Conservation (phyloP, 306 rosid genomes). For the Pyrus betulifolia region DNA sequence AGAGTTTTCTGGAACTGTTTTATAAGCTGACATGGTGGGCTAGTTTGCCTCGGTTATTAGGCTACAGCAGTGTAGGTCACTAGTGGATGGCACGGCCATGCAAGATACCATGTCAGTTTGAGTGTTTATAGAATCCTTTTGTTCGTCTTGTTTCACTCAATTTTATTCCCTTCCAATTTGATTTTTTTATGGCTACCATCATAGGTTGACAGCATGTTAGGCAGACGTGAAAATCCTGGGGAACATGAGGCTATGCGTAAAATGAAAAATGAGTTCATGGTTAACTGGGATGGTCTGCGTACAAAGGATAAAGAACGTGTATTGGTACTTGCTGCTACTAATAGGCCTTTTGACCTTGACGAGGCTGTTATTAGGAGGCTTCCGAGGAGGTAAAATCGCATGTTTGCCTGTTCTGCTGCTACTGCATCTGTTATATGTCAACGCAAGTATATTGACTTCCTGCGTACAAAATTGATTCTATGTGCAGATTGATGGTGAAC, state of each 20-base stretch:
- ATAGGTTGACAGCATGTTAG: slow-evolving; percentile 97
- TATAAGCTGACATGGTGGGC: not conserved
- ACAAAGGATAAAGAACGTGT: slow-evolving; percentile 92
- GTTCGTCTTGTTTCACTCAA: not conserved
- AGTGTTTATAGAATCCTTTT: not conserved
- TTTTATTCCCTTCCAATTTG: not conserved
- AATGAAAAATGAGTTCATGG: slow-evolving; percentile 99
- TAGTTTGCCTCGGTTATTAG: too few relatives aligned
- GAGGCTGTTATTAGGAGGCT: slow-evolving; percentile 99
- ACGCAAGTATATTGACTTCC: not conserved
- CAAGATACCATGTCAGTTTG: not conserved
- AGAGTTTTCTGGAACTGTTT: not conserved
- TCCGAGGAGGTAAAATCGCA: slow-evolving; percentile 63
- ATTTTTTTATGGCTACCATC: slow-evolving; percentile 14
- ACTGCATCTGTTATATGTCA: not conserved
- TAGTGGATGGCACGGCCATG: not conserved
- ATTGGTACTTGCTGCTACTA: slow-evolving; percentile 94
- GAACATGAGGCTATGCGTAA: slow-evolving; percentile 98
- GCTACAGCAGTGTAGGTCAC: not conserved
- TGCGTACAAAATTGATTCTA: not conserved
- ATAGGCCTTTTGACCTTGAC: slow-evolving; percentile 95
- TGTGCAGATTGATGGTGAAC: slow-evolving; percentile 84
- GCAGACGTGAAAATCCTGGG: slow-evolving; percentile 91
- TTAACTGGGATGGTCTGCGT: slow-evolving; percentile 96
- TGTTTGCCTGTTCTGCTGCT: not conserved